Evolutionary conservation across 2,329 filamentous ascomycete species (phyloP).

Genomic region (Fusarium napiforme): DNA sequence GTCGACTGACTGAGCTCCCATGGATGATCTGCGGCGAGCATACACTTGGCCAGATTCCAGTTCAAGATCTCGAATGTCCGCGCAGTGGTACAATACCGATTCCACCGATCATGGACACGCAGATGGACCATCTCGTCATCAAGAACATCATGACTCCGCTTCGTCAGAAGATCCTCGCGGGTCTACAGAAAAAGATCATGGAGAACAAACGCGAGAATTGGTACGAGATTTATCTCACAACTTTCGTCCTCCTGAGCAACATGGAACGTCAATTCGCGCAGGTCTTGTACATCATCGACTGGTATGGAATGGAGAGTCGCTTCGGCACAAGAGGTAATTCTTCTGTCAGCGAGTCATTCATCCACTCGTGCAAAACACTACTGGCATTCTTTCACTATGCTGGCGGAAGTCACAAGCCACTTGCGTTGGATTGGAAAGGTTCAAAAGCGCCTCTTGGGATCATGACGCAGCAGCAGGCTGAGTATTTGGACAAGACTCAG

Average conservation of each 20-base stretch:
- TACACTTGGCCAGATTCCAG: not conserved
- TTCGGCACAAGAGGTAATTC: not conserved
- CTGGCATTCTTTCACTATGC: not conserved
- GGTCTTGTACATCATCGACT: not conserved
- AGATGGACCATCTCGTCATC: not conserved
- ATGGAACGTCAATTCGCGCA: not conserved
- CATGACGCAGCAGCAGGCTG: not conserved
- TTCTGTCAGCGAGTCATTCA: not conserved
- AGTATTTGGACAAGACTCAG: not conserved
- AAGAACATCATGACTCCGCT: not conserved
- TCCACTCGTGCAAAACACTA: not conserved
- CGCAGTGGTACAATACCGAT: not conserved
- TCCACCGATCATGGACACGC: not conserved
- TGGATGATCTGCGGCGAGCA: not conserved
- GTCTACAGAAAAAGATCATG: not conserved
- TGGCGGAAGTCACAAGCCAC: not conserved
- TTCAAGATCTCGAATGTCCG: not conserved
- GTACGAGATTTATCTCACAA: not conserved
- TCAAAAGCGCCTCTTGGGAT: not conserved
- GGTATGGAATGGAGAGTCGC: not conserved
- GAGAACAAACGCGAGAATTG: not conserved
- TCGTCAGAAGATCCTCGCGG: not conserved
- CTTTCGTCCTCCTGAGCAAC: not conserved
- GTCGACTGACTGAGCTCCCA: not conserved
- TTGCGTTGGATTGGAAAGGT: fast-evolving